Evolutionary conservation across 805 yeast genomes (phyloP), one percentile per base, ranked within the genome.

Genomic region (Wickerhamomyces queroliae): DNA sequence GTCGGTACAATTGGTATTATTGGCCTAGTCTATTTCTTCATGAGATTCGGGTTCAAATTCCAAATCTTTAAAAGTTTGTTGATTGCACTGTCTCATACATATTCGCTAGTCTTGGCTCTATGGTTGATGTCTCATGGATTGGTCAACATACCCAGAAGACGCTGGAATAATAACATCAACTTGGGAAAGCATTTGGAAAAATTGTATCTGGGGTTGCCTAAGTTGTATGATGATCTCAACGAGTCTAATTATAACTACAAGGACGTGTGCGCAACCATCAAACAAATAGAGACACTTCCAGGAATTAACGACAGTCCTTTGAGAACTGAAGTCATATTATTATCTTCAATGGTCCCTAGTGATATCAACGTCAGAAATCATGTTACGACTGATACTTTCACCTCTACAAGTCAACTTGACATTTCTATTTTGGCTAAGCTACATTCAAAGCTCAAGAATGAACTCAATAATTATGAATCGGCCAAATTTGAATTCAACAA

Each of bases 41-140:
- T 74, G 33, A 74, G 70, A 19, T 68, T 77, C 11, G 84, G 83
- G 0, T 64, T 80, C 32, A 61, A 73, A 0, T 64, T 79, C 36
- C 63, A 64, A 25, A 76, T 79, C 27, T 60, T 87, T 48, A 82
- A 80, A 55, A 70, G 80, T 23, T 70, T 87, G 61, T 69, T 83
- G 16, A 82, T 87, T 44, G 90, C 93, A 0, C 51, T 83, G 10
- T 76, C 93, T 1, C 93, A 87, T 56, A 78, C 83, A 17, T 87
- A 86, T 56, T 75, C 95, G 0, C 67, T 87, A 53, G 67, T 81
- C 2, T 53, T 87, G 25, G 89, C 91, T 2, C 69, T 84, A 18
- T 85, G 93, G 91, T 63, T 87, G 42, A 78, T 87, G 84, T 85
- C 91, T 3, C 90, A 86, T 57, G 95, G 95, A 0, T 60, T 84